phyloP scores from a whole-genome alignment of 345 rosid genomes.

The Aquilaria sinensis region DNA sequence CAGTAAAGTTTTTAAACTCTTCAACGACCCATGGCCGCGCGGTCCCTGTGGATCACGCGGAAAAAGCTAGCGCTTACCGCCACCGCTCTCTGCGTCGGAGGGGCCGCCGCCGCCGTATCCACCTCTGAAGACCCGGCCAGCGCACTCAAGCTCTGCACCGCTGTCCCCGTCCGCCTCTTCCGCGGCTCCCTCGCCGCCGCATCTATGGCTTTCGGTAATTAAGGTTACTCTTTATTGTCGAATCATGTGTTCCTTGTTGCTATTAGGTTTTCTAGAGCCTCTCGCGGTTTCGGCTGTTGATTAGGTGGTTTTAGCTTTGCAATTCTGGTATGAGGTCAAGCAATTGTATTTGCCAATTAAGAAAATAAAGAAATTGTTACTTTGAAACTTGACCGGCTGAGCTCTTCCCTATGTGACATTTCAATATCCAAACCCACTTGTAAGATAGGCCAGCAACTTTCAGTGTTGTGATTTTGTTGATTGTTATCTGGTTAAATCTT shows the following conservation, averaged over 20 bases:
- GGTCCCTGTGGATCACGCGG: slow-evolving; percentile 63
- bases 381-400: no score
- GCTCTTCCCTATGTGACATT: no score
- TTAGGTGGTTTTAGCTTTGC: not conserved
- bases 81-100: slow-evolving; percentile 59
- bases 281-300: no score
- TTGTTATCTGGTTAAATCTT: not conserved
- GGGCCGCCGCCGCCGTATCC: slow-evolving; percentile 51
- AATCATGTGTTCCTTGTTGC: no score
- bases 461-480: not conserved
- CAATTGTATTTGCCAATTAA: not conserved
- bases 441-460: not conserved
- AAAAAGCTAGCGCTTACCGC: slow-evolving; percentile 48
- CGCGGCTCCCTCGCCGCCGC: slow-evolving; percentile 74
- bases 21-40: slow-evolving; percentile 41
- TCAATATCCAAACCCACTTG: no score
- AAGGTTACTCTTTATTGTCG: not conserved
- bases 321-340: not conserved
- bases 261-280: no score
- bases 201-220: slow-evolving; percentile 80
- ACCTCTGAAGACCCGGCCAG: slow-evolving; percentile 69
- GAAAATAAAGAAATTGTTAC: no score
- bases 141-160: slow-evolving; percentile 70
- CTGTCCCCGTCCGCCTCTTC: slow-evolving; percentile 63
- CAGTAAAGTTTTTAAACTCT: no score